phyloP scores from a whole-genome alignment of 1,284 basidiomycete species.

The Cryptococcus maquisensis region DNA sequence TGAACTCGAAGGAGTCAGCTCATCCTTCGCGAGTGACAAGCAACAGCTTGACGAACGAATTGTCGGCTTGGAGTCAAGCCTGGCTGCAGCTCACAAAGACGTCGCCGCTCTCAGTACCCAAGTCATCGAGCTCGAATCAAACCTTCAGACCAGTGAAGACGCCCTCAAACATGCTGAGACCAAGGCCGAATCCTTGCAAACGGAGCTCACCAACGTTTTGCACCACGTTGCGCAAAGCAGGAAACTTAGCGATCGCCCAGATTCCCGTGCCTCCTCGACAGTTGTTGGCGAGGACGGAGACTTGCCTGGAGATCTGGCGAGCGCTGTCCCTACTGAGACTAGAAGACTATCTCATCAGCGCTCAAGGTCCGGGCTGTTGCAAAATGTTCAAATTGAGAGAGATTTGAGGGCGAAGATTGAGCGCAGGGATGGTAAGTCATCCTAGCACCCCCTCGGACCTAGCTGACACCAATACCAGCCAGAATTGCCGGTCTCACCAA shows the following conservation, averaged over 20 bases:
- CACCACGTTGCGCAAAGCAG: slow-evolving; percentile 12
- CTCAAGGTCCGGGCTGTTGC: slow-evolving; percentile 11
- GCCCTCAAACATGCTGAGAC: slow-evolving; percentile 2
- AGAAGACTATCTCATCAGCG: slow-evolving; percentile 10
- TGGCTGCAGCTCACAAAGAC: not conserved
- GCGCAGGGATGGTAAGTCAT: slow-evolving; percentile 11
- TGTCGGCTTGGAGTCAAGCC: slow-evolving; percentile 5
- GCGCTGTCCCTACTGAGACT: not conserved
- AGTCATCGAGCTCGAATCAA: slow-evolving; percentile 3
- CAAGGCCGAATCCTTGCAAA: slow-evolving; percentile 8
- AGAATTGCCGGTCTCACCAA: slow-evolving; percentile 13
- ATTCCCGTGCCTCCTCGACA: not conserved
- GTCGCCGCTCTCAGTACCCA: not conserved
- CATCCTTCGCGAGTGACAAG: slow-evolving; percentile 3
- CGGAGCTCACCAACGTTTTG: slow-evolving; percentile 11
- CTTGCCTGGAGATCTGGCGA: slow-evolving; percentile 9
- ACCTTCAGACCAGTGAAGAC: slow-evolving; percentile 1
- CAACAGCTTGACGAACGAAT: slow-evolving; percentile 1
- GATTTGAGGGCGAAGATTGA: slow-evolving; percentile 11
- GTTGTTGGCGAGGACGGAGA: not conserved
- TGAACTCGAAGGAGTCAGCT: slow-evolving; percentile 4
- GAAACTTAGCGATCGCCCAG: slow-evolving; percentile 8
- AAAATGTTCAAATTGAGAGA: slow-evolving; percentile 11
- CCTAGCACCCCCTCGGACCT: not conserved
- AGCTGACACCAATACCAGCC: not conserved